phyloP scores from a whole-genome alignment of 2,329 filamentous ascomycete genomes.

The Cercospora citrullina region DNA sequence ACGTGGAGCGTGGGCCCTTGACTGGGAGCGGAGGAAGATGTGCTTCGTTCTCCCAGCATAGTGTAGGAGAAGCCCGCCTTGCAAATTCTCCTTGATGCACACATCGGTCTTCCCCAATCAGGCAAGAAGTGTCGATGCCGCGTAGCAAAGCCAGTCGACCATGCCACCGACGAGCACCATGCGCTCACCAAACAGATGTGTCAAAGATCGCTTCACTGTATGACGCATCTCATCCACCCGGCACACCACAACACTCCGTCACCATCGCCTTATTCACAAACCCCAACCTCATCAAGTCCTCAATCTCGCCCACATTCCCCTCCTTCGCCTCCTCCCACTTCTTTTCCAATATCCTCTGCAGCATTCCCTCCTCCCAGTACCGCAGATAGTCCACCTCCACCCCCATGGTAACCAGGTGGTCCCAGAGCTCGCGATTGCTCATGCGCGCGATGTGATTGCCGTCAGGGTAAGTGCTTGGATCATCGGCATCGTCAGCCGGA shows the following conservation, averaged over 20 bases:
- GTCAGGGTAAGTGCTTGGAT: not conserved
- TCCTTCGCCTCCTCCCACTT: constrained; percentile 12
- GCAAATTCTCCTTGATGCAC: not conserved
- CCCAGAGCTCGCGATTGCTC: not conserved
- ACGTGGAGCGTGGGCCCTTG: not conserved
- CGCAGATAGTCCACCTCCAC: constrained; percentile 4
- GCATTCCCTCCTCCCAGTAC: not conserved
- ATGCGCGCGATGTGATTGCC: not conserved
- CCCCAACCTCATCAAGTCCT: constrained; percentile 7
- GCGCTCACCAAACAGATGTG: not conserved
- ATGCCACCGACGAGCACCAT: not conserved
- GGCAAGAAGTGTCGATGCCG: not conserved
- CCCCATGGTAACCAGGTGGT: not conserved
- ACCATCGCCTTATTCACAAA: constrained; percentile 14
- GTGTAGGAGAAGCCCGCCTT: not conserved
- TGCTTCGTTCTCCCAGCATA: not conserved
- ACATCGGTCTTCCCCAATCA: not conserved
- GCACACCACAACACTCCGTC: not conserved
- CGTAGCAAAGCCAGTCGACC: not conserved
- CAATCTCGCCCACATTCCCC: constrained; percentile 11
- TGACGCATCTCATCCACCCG: not conserved
- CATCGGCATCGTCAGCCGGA: not conserved
- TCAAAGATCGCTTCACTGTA: no score
- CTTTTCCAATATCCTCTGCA: not conserved
- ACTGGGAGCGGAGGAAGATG: not conserved